These are phyloP conservation scores for Stephania yunnanensis DNA, from an alignment of 164 flowering plant genomes.

Conservation along the genomic window DNA sequence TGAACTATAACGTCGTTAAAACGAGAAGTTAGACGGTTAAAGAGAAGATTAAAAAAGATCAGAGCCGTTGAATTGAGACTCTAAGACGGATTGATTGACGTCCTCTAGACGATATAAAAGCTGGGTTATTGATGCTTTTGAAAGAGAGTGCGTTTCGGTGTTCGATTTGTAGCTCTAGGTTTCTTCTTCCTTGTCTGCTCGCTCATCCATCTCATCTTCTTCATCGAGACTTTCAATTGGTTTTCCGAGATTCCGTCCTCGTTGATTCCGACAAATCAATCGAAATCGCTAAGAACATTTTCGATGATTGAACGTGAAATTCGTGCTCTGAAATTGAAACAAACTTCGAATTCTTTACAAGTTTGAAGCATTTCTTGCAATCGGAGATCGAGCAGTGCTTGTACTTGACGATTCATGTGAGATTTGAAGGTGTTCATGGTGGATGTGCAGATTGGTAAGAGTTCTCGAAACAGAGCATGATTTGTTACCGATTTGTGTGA, in stretches of 20 bases:
- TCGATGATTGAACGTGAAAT: not conserved
- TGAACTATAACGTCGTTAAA: conserved; percentile 15
- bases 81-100: not conserved
- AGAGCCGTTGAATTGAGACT: not conserved
- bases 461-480: not conserved
- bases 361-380: not conserved
- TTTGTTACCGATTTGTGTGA: not conserved
- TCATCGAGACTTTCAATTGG: not conserved
- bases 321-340: not conserved
- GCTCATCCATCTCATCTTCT: conserved; percentile 12
- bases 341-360: not conserved
- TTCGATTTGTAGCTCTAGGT: conserved; percentile 14
- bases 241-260: conserved; percentile 3
- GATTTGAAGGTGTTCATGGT: not conserved
- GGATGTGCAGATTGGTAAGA: not conserved
- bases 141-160: conserved; percentile 31
- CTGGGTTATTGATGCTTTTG: conserved; percentile 12
- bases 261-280: not conserved
- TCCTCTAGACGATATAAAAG: conserved; percentile 16
- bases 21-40: conserved; percentile 15
- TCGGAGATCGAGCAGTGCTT: not conserved
- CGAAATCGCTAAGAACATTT: not conserved
- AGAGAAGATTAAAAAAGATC: conserved; percentile 7
- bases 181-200: conserved; percentile 1
- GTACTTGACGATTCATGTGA: not conserved